phyloP scores from a whole-genome alignment of 306 rosid genomes.

The Cotoneaster glaucophyllus region DNA sequence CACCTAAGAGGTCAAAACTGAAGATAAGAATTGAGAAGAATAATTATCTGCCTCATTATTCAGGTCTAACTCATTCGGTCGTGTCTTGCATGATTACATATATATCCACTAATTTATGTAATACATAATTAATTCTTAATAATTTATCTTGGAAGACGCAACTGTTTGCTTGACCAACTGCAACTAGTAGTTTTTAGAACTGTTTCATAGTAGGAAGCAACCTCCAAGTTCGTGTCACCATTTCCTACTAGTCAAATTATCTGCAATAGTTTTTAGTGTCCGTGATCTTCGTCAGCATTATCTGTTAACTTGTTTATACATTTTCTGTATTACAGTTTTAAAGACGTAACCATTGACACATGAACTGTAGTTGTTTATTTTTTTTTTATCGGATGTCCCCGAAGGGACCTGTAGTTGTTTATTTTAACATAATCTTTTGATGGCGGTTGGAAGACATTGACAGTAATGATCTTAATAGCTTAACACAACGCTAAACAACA shows the following conservation, averaged over 20 bases:
- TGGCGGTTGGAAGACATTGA: conserved; percentile 21
- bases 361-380: conserved; percentile 18
- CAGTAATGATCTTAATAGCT: conserved; percentile 23
- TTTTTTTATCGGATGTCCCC: too few relatives aligned
- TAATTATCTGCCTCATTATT: neutral
- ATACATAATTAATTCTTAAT: neutral
- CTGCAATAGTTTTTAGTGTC: neutral
- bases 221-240: too few relatives aligned
- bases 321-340: neutral
- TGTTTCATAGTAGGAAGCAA: neutral
- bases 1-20: too few relatives aligned
- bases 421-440: neutral
- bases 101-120: neutral
- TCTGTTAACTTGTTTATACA: neutral
- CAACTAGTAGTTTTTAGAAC: neutral
- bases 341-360: neutral
- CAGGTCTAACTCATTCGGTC: neutral
- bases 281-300: neutral
- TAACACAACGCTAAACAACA: conserved; percentile 7
- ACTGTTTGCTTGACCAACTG: neutral
- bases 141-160: neutral
- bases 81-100: neutral
- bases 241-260: neutral
- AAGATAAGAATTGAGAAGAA: neutral
- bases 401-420: conserved; percentile 26